Conservation (phyloP, 768 basidiomycete species). For the Mycena maculata region DNA sequence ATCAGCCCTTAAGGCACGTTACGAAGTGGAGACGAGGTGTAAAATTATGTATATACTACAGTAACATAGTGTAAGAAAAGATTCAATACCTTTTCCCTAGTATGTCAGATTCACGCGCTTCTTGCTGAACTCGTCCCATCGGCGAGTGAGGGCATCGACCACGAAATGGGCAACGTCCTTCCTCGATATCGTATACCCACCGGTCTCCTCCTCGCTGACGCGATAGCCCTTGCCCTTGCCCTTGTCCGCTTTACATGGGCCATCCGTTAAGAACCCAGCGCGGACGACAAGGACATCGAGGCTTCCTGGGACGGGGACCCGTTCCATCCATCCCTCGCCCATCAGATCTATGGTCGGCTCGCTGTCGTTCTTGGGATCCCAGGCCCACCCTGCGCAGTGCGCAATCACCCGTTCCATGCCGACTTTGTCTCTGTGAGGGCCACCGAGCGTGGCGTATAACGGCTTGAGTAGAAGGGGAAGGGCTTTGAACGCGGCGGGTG, state of each 20-base stretch:
- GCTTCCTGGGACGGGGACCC: slow-evolving; percentile 55
- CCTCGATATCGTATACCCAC: slow-evolving; percentile 1
- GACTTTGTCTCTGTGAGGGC: slow-evolving; percentile 71
- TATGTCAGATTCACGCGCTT: slow-evolving; percentile 64
- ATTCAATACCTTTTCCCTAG: too few relatives aligned
- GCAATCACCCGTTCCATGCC: slow-evolving; percentile 64
- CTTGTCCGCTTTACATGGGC: slow-evolving; percentile 57
- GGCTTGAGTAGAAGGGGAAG: slow-evolving; percentile 63
- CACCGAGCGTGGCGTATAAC: slow-evolving; percentile 58
- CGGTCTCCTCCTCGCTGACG: slow-evolving; percentile 55
- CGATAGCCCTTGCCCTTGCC: slow-evolving; percentile 51
- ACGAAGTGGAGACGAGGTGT: too few relatives aligned
- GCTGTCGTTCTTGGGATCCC: slow-evolving; percentile 53
- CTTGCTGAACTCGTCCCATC: slow-evolving; percentile 66
- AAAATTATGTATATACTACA: too few relatives aligned
- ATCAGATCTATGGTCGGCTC: slow-evolving; percentile 58
- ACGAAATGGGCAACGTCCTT: slow-evolving; percentile 52
- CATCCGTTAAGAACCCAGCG: slow-evolving; percentile 70
- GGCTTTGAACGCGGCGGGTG: slow-evolving; percentile 52
- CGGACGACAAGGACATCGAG: slow-evolving; percentile 64
- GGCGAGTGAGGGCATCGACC: slow-evolving; percentile 54
- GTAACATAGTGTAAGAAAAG: too few relatives aligned
- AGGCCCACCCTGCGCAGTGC: slow-evolving; percentile 62
- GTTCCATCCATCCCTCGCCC: slow-evolving; percentile 55
- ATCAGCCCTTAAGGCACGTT: too few relatives aligned